Base-by-base conservation (phyloP, 2,329 filamentous ascomycete species). In the Diaporthe capsici region DNA sequence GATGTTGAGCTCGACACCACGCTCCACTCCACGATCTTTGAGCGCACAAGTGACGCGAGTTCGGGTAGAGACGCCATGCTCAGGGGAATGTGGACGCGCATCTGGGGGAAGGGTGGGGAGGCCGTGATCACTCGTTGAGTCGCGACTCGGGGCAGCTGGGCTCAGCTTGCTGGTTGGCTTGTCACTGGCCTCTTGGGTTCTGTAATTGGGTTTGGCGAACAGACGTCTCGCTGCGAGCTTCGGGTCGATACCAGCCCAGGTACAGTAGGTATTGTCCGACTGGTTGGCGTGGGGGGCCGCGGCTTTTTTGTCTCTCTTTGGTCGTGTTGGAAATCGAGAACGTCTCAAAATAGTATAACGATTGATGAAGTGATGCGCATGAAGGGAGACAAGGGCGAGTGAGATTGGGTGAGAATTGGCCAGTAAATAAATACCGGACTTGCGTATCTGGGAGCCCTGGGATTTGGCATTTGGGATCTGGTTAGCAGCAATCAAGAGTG, bases 1-100 rank as follows among this genome's bases (percentile, higher is more conserved):
- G 76, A 72, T 39, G 78, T 78, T 15, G 79, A 73, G 25, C 72
- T 61, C 22, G 78, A 77, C 31, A 80, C 53, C 47, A 78, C 65
- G 63, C 74, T 77, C 60, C 78, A 72, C 39, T 78, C 72, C 8
- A 61, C 65, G 58, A 82, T 70, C 76, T 78, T 80, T 44, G 70
- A 72, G 39, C 78, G 75, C 28, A 71, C 22, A 22, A 72, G 22
- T 28, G 75, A 60, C 12, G n/a, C 67, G 39, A 77, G 22, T 60
- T 77, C 77, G 44, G 73, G 65, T 39, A 77, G 71, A 53, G 72
- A 73, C 51, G 53, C 68, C 74, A 75, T 76, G 51, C 51, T 61
- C 49, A 71, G 34, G 20, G 75, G 60, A 15, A 51, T 42, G 37
- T 70, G 63, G 60, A 51, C 49, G 70, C 67, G 73, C 73, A 76